Conservation (phyloP, 768 basidiomycete genomes). For the Serpula lacrymans region DNA sequence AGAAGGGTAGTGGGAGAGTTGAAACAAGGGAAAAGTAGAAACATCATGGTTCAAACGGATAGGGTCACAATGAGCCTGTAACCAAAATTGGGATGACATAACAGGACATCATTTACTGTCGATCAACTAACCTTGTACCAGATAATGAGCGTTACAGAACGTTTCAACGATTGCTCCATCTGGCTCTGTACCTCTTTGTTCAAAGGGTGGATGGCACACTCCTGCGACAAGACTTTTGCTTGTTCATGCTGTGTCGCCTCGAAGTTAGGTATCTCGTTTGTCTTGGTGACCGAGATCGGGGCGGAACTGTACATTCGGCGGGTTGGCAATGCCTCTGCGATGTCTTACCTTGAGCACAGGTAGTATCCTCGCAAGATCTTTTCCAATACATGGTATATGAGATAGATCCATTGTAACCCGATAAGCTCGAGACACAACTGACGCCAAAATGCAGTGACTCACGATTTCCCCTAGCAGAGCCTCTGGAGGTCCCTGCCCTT, state of each 20-base stretch:
- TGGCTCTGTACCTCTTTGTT: conserved; percentile 25
- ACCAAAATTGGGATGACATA: too few species aligned
- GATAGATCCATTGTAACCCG: too few species aligned
- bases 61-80: conserved; percentile 49
- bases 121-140: conserved; percentile 58
- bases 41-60: conserved; percentile 56
- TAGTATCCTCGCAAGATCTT: too few species aligned
- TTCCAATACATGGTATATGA: too few species aligned
- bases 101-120: conserved; percentile 14
- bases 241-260: too few species aligned
- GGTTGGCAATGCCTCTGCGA: conserved; percentile 22
- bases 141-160: conserved; percentile 62
- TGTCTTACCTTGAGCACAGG: neutral
- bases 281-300: conserved; percentile 13
- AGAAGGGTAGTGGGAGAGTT: conserved; percentile 48
- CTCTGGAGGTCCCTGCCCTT: too few species aligned
- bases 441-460: too few species aligned
- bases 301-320: conserved; percentile 22
- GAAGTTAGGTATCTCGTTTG: conserved; percentile 1
- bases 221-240: too few species aligned
- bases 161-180: conserved; percentile 37
- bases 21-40: conserved; percentile 64
- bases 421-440: too few species aligned
- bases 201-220: too few species aligned
- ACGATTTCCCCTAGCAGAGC: too few species aligned